phyloP scores from a whole-genome alignment of 2,329 filamentous ascomycete genomes.

The Trichoderma atrobrunneum region DNA sequence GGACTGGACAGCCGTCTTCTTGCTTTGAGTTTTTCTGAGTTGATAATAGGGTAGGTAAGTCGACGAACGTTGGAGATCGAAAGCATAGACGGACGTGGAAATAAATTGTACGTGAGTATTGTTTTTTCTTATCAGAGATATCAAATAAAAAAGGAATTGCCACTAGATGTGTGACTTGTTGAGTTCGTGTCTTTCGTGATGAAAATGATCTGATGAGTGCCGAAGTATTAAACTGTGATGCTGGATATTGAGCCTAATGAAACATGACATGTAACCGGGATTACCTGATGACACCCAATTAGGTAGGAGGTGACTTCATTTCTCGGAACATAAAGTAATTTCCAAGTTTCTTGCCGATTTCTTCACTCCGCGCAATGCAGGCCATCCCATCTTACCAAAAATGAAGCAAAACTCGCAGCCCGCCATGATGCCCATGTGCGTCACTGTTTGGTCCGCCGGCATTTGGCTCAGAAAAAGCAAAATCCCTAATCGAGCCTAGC shows the following conservation, averaged over 20 bases:
- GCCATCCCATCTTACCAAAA: neutral
- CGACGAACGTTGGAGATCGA: neutral
- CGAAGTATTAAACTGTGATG: neutral
- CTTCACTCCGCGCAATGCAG: neutral
- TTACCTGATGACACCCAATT: neutral
- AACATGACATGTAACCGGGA: neutral
- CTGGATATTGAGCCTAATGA: neutral
- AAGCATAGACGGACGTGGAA: neutral
- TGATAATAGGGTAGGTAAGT: neutral
- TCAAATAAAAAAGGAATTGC: neutral
- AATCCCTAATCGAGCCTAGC: constrained; percentile 3
- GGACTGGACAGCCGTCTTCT: neutral
- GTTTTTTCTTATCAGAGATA: neutral
- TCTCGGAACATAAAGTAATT: neutral
- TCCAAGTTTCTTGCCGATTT: neutral
- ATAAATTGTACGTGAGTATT: fast-evolving
- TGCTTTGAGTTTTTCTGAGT: neutral
- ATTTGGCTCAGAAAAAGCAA: neutral
- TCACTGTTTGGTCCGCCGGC: constrained; percentile 24
- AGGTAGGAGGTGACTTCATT: neutral
- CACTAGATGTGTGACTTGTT: neutral
- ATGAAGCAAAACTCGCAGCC: constrained; percentile 13
- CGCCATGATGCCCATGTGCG: constrained; percentile 34
- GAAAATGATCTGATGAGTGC: neutral
- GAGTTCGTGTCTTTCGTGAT: neutral